Base-by-base conservation (phyloP, 441 rosid genomes). In the Kokia cookei region DNA sequence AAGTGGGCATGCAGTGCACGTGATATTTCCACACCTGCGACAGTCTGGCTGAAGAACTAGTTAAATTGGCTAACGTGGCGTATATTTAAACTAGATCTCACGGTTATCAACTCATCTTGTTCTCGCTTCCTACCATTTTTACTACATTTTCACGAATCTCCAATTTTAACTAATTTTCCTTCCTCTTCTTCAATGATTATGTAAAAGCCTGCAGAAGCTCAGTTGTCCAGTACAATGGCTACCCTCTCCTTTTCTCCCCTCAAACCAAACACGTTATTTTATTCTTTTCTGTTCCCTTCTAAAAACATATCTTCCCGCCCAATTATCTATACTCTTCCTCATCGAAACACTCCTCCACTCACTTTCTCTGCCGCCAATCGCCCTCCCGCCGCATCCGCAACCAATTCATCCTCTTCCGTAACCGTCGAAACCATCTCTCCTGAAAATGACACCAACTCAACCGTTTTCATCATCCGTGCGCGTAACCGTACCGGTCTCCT, bases 401-500 rank as follows among this genome's bases (percentile, higher is more conserved):
- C 53, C 15, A 48, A 61, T 15, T 9, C 65, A 19, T 7, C 78
- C 75, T 3, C 80, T 60, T 60, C 82, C 15, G 78, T 77, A 26
- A 73, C 74, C 13, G 69, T 76, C 62, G 71, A 75, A 9, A 51
- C n/a, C 24, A 78, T n/a, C 69, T 54, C 26, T 27, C 62, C 74
- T 54, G 82, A 74, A 27, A 53, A 71, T 15, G 26, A 19, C 55
- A 57, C 43, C 35, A 15, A 59, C 69, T 15, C 78, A 2, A 81
- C 85, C 42, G 76, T 75, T 51, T 65, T 86, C 63, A 78, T 79
- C 14, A 68, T 86, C 82, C 85, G 79, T 61, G 76, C 84, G 7
- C 83, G 84, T 65, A 84, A 75, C 76, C 81, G 87, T 14, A 86
- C 84, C 58, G 89, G 89, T 35, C 82, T 82, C 40, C 85, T 86